Base-by-base conservation (phyloP, 352 stramenopile species). In the Phytophthora syringae region DNA sequence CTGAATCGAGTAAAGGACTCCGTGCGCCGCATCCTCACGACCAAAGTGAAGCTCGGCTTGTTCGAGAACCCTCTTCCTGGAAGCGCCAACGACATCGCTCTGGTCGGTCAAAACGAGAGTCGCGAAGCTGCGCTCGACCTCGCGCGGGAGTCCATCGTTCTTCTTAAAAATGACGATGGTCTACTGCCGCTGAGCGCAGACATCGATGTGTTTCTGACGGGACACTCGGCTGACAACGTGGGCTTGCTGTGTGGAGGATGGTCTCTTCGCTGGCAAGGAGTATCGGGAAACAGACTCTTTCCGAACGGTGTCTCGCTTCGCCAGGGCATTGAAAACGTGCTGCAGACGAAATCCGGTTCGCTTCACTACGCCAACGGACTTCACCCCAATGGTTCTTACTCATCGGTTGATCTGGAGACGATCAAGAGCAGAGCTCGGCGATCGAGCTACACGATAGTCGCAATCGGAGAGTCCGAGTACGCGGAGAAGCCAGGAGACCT, bases 401-500 rank as follows among this genome's bases (percentile, higher is more conserved):
- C 68, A 1, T 76, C 64, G 25, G 70, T 55, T 28, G 83, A 69
- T 43, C 90, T 91, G 47, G 24, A 72, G 2, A 49, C 70, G 24
- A 72, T 77, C 20, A 77, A 76, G 20, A 65, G 47, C 15, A 44
- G 21, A 52, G 72, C 64, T 18, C 24, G 16, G 7, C 16, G 34
- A 42, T 60, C 79, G 0, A 48, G 56, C 7, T 83, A 89, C 65
- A 92, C 88, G 0, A 80, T 97, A 27, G 59, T 95, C 7, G 84
- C 77, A 28, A 82, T 97, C 20, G 91, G 91, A 49, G 91, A 97
- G 67, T 54, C 30, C 12, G 60, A 74, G 16, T 97, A 97, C 62
- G 80, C 90, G 1, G 91, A 97, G 63, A 97, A 97, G 37, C 82
- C 79, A 18, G 91, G 91, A 11, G 91, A 97, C 67, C 78, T 97